These are phyloP conservation scores for Furcasterigmium sp. DNA, from an alignment of 2,329 filamentous ascomycete species.

Conservation along the genomic window DNA sequence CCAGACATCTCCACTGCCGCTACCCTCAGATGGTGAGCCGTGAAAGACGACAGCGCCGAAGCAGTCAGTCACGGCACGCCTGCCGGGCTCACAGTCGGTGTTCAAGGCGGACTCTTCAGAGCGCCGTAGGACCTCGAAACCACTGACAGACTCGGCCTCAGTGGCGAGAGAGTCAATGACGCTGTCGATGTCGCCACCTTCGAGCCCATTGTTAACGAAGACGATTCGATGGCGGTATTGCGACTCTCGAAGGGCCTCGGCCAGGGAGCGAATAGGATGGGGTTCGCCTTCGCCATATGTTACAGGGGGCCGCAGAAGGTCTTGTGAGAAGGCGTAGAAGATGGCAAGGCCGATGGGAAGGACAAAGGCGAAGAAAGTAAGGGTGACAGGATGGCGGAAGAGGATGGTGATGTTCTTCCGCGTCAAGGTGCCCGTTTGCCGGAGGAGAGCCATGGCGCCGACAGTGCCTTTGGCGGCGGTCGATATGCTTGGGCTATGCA, in stretches of 20 bases:
- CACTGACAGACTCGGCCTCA: conserved; percentile 6
- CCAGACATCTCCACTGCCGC: conserved; percentile 39
- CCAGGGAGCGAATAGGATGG: conserved; percentile 56
- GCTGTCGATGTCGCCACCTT: conserved; percentile 64
- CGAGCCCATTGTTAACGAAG: conserved; percentile 71
- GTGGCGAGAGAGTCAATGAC: conserved; percentile 57
- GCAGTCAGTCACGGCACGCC: conserved; percentile 64
- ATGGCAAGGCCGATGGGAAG: conserved; percentile 53
- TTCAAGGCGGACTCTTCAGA: conserved; percentile 20
- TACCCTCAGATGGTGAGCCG: conserved; percentile 55
- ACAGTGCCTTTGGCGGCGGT: not conserved
- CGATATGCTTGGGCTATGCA: no score
- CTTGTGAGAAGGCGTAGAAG: conserved; percentile 68
- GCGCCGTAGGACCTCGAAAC: conserved; percentile 17
- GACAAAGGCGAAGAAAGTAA: conserved; percentile 51
- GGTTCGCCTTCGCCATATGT: conserved; percentile 66
- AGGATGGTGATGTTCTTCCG: conserved; percentile 58
- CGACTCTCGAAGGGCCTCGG: not conserved
- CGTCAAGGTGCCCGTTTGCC: conserved; percentile 56
- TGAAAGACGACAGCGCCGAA: conserved; percentile 69
- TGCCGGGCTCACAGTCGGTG: conserved; percentile 50
- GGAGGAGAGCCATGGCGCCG: conserved; percentile 11
- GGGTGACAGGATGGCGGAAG: conserved; percentile 47
- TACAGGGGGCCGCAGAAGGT: conserved; percentile 76
- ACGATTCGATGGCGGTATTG: conserved; percentile 57